Evolutionary conservation across 2,329 filamentous ascomycete genomes (phyloP), one percentile per base, ranked within the genome.

Genomic region (Alternaria triticina): DNA sequence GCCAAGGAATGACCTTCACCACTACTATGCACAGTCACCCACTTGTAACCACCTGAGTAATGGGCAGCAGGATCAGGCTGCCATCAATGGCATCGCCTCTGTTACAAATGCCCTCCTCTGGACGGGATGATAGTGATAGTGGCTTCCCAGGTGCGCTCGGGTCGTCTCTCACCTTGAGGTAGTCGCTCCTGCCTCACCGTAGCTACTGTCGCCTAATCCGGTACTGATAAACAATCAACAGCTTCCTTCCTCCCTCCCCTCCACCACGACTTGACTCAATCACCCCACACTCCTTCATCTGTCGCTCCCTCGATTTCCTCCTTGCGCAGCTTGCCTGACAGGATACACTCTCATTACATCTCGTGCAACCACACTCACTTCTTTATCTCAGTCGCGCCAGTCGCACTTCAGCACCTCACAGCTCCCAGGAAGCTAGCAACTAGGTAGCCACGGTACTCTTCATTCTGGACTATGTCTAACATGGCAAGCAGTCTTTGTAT

Each of bases 291-390:
- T 75, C 61, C 71, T 72, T 73, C 23, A 27, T 44, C 50, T 50
- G 20, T 46, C 54, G 60, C 67, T 57, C 63, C 64, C 62, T 68
- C 62, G 60, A 63, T 59, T 64, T 66, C 62, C 60, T 59, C 68
- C 65, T 68, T 62, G 58, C 65, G 59, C 67, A 70, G 64, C 68
- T 70, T 69, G 66, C 61, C 66, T 71, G 56, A 64, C 67, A 59
- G 62, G 59, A 65, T 43, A 67, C 68, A 77, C 71, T 28, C 62
- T 74, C 73, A 61, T 74, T 75, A 62, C 68, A 44, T 61, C 54
- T 61, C 66, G 60, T 65, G 54, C 64, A 63, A 66, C 45, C 52
- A 55, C 59, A 49, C 60, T 67, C 67, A 47, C 66, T 72, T 69
- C 57, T 70, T 72, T 67, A 65, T 71, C 50, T 55, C 50, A 57